Evolutionary conservation across 441 rosid genomes (phyloP).

Genomic region (Mallotus repandus): DNA sequence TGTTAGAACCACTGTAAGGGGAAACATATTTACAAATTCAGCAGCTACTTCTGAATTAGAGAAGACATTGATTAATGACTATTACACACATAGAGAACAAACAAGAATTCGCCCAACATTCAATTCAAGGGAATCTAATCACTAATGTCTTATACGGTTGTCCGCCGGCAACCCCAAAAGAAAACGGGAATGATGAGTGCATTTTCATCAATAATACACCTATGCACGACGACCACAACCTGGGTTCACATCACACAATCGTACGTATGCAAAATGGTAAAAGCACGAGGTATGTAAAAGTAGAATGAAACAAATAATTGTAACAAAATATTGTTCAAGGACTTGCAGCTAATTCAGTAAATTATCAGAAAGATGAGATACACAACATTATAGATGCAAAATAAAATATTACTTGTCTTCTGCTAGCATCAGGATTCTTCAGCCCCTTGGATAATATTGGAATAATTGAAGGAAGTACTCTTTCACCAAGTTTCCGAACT

Average conservation of each 20-base stretch:
- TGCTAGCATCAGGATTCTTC: constrained; percentile 74
- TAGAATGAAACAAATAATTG: background rate
- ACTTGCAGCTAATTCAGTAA: background rate
- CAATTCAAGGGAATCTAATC: background rate
- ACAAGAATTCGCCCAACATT: background rate
- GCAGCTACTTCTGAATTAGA: background rate
- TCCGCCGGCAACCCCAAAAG: background rate
- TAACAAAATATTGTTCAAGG: background rate
- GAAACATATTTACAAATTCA: background rate
- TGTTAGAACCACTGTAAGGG: constrained; percentile 8
- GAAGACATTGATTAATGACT: background rate
- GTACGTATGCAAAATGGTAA: background rate
- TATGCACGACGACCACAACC: background rate
- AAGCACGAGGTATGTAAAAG: background rate
- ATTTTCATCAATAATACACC: background rate
- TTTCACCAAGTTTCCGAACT: constrained; percentile 99
- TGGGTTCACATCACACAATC: background rate
- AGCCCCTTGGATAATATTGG: constrained; percentile 90
- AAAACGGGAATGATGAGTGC: background rate
- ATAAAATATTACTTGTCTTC: constrained; percentile 77
- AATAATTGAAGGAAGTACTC: constrained; percentile 98
- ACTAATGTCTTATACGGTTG: background rate
- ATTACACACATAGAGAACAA: background rate
- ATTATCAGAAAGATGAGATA: background rate
- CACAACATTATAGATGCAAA: background rate